Evolutionary conservation across 1,139 yeast genomes (phyloP).

Genomic region (Scheffersomyces illinoinensis): DNA sequence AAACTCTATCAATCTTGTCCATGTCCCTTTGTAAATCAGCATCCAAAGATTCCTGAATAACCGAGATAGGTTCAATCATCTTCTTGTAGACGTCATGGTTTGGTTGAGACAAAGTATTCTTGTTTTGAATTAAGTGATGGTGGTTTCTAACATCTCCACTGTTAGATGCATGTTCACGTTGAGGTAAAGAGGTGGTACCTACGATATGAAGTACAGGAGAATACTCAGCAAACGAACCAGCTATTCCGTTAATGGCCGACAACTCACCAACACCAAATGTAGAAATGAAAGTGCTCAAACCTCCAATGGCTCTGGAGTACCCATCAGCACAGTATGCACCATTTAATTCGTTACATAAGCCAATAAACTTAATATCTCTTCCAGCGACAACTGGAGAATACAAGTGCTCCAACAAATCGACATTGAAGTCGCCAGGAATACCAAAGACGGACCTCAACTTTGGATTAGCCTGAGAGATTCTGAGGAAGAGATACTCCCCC

Average conservation of each 20-base stretch:
- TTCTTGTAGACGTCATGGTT: slow-evolving; percentile 67
- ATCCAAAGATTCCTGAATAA: slow-evolving; percentile 57
- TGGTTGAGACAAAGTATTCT: slow-evolving; percentile 44
- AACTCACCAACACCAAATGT: slow-evolving; percentile 88
- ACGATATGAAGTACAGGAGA: slow-evolving; percentile 81
- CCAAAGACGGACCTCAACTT: slow-evolving; percentile 37
- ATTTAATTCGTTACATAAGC: slow-evolving; percentile 41
- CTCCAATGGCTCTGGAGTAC: slow-evolving; percentile 55
- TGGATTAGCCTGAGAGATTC: slow-evolving; percentile 40
- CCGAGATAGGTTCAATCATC: slow-evolving; percentile 59
- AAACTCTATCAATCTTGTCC: slow-evolving; percentile 59
- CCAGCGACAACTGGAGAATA: slow-evolving; percentile 26
- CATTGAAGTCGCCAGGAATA: slow-evolving; percentile 45
- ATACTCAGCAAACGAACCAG: slow-evolving; percentile 81
- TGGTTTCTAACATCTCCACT: slow-evolving; percentile 26
- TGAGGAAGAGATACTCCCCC: slow-evolving; percentile 40
- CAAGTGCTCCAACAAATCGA: slow-evolving; percentile 36
- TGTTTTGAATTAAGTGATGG: slow-evolving; percentile 72
- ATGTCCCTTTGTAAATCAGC: slow-evolving; percentile 48
- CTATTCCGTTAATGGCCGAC: slow-evolving; percentile 79
- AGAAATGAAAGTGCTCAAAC: slow-evolving; percentile 50
- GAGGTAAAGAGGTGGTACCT: slow-evolving; percentile 56
- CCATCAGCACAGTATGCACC: slow-evolving; percentile 79
- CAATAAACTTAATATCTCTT: slow-evolving; percentile 25
- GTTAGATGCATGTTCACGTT: slow-evolving; percentile 25